Evolutionary conservation across 2,329 filamentous ascomycete species (phyloP).

Genomic region (Ophiostoma novo-ulmi): DNA sequence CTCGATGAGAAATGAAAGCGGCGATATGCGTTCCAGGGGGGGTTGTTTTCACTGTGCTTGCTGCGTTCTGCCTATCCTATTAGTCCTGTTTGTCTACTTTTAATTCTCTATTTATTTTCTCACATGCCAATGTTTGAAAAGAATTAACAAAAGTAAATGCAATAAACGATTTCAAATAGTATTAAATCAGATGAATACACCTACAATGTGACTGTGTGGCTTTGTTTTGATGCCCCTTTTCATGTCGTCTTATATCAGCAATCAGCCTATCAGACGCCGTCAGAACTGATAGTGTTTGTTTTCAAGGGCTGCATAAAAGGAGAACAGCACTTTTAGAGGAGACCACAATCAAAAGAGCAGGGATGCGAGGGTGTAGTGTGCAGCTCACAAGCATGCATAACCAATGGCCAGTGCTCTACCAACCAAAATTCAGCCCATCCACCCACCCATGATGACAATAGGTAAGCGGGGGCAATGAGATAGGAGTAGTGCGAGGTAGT

Average conservation of each 20-base stretch:
- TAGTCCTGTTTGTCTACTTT: neutral
- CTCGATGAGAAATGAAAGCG: no score
- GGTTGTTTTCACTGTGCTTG: neutral
- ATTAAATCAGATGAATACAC: no score
- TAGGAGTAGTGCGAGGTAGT: neutral
- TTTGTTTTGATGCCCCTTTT: conserved; percentile 4
- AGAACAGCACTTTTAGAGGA: neutral
- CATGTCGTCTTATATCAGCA: neutral
- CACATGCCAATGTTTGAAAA: neutral
- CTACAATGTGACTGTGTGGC: neutral
- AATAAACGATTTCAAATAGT: no score
- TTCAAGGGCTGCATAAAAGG: neutral
- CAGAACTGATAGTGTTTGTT: neutral
- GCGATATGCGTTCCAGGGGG: no score
- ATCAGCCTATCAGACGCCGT: neutral
- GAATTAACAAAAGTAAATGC: neutral
- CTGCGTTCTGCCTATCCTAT: neutral
- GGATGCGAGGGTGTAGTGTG: neutral
- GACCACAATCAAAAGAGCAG: neutral
- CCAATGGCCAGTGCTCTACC: neutral
- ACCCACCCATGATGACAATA: neutral
- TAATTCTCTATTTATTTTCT: neutral
- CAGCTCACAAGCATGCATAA: neutral
- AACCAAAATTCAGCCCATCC: neutral
- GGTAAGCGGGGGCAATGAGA: neutral